Percentiles rank a stretch among this genome's conserved stretches.
phyloP scores from a whole-genome alignment of 352 stramenopile genomes.

The Pythium plurisporium region DNA sequence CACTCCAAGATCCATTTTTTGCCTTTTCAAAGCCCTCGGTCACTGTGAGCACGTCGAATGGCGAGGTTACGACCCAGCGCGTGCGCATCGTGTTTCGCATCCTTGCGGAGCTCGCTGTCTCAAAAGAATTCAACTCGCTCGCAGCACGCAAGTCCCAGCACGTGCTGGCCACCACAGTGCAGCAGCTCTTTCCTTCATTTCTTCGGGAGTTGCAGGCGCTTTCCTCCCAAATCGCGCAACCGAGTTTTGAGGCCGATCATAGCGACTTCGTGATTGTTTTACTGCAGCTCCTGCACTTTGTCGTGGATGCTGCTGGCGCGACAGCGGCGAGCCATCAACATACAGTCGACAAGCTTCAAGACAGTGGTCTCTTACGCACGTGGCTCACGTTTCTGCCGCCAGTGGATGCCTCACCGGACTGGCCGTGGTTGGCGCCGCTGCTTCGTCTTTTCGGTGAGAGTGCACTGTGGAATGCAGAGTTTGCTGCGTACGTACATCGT shows the following conservation, averaged over 20 bases:
- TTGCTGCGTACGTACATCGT: conserved; percentile 36
- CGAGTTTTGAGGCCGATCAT: conserved; percentile 20
- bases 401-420: conserved; percentile 6
- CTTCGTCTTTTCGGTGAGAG: conserved; percentile 47
- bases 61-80: conserved; percentile 7
- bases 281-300: conserved; percentile 46
- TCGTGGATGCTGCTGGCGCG: conserved; percentile 18
- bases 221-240: not conserved
- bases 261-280: conserved; percentile 39
- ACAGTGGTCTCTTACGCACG: conserved; percentile 42
- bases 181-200: conserved; percentile 38
- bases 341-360: conserved; percentile 27
- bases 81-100: conserved; percentile 44
- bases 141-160: conserved; percentile 29
- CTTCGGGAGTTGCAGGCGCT: conserved; percentile 35
- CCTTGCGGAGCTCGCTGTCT: conserved; percentile 47
- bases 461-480: conserved; percentile 42
- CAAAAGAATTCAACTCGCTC: conserved; percentile 42
- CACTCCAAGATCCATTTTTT: conserved; percentile 5
- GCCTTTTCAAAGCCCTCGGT: conserved; percentile 5
- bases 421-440: conserved; percentile 35
- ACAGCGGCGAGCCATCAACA: conserved; percentile 2
- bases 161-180: conserved; percentile 27
- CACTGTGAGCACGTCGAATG: not conserved
- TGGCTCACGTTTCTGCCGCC: conserved; percentile 36